Evolutionary conservation across 73 alveolate species (phyloP).

Genomic region (Paraurostyla sp.): DNA sequence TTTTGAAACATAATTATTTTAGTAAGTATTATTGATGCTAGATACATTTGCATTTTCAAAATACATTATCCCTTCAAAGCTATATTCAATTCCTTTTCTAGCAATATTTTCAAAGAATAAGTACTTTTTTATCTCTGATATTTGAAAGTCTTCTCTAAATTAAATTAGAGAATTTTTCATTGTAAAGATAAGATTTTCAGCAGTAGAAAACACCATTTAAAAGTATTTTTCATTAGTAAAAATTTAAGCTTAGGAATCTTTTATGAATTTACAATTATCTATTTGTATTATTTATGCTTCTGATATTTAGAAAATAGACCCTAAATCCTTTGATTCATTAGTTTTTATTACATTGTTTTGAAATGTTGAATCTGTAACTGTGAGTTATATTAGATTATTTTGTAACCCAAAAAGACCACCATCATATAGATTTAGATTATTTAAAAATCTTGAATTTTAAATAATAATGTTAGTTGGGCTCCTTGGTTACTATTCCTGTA

Average conservation of each 20-base stretch:
- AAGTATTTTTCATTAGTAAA: neutral
- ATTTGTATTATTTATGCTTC: too few species aligned
- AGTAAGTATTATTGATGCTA: neutral
- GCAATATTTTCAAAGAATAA: neutral
- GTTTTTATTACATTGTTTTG: too few species aligned
- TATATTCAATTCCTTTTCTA: neutral
- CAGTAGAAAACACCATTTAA: neutral
- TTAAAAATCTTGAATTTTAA: neutral
- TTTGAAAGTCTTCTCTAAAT: neutral
- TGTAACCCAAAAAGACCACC: too few species aligned
- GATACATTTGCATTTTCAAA: neutral
- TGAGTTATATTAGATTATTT: too few species aligned
- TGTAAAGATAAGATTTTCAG: neutral
- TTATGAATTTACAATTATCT: too few species aligned
- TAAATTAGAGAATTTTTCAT: neutral
- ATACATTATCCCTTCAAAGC: neutral
- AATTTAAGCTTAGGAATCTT: too few species aligned
- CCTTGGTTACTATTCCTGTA: neutral
- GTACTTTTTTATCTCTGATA: neutral
- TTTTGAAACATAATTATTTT: neutral
- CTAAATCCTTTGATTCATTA: too few species aligned
- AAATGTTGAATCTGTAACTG: too few species aligned
- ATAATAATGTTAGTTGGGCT: neutral
- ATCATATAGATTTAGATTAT: too few species aligned
- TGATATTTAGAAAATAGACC: too few species aligned